Evolutionary conservation across 2,329 filamentous ascomycete species (phyloP), one percentile per base, ranked within the genome.

Genomic region (Periconia macrospinosa): DNA sequence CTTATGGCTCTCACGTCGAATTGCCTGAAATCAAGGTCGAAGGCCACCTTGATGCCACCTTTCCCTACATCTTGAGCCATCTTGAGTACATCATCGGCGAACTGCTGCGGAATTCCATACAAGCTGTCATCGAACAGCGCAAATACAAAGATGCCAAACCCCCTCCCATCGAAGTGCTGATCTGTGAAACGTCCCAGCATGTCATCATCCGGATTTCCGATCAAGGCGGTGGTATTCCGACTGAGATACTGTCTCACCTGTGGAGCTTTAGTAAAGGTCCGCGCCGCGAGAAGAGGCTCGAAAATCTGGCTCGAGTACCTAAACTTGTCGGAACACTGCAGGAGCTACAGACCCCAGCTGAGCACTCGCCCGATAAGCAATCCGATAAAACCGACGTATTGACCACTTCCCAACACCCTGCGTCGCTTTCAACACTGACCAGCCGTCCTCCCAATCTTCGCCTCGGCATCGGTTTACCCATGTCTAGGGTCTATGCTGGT

Each of bases 181-280:
- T 99, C 59, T 97, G 93, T 75, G 93, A 97, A 76, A 90, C 92
- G 2, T 86, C 89, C 33, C 91, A 97, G 71, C 92, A 97, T 76
- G 91, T 97, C 66, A 97, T 97, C 59, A 92, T 99, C 73, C 86
- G 94, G 41, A 91, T 99, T 42, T 97, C 92, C 0, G 95, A 99
- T 70, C 92, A 92, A 71, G 94, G 93, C 46, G 94, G 95, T 57
- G 94, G 95, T 35, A 91, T 99, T 50, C 88, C 92, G 1, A 85
- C 87, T 46, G 90, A 94, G 42, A 85, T 93, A 54, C 78, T 97
- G 19, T 92, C 93, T 0, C 89, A 95, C 70, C 82, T 99, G 6
- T 99, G 95, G 94, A 96, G 92, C 23, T 99, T 99, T 72, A 92
- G 87, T 75, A 97, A 97, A 75, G 93, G 93, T 0, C 91, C 92